Evolutionary conservation across 352 stramenopile genomes (phyloP).

Genomic region (Pythium apleroticum): DNA sequence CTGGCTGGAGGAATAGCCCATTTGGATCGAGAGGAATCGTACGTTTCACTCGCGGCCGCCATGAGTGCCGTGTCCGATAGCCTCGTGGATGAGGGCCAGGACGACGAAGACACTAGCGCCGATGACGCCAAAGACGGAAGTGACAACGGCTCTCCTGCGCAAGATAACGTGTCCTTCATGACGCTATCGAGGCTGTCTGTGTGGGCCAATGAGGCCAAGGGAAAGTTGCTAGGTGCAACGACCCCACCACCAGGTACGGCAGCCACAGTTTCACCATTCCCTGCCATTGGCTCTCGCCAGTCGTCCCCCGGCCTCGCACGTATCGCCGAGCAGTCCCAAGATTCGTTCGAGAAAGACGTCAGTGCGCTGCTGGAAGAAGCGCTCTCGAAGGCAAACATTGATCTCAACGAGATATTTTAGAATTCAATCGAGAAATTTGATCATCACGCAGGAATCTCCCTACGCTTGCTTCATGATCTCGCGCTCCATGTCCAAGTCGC

Average conservation of each 20-base stretch:
- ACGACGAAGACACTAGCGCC: slow-evolving; percentile 25
- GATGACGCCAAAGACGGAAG: slow-evolving; percentile 18
- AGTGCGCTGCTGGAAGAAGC: slow-evolving; percentile 43
- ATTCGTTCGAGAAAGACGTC: slow-evolving; percentile 47
- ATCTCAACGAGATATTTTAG: slow-evolving; percentile 29
- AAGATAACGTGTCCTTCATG: slow-evolving; percentile 67
- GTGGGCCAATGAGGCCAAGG: slow-evolving; percentile 59
- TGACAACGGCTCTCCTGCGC: slow-evolving; percentile 22
- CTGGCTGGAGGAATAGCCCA: slow-evolving; percentile 26
- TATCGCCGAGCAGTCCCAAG: slow-evolving; percentile 20
- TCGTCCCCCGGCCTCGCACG: slow-evolving; percentile 12
- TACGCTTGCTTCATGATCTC: slow-evolving; percentile 57
- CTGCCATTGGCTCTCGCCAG: neutral
- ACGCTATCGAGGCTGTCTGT: slow-evolving; percentile 53
- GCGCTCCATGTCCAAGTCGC: slow-evolving; percentile 77
- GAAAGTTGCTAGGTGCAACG: slow-evolving; percentile 32
- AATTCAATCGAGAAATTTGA: neutral
- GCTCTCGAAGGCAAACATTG: slow-evolving; percentile 56
- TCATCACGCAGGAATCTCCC: neutral
- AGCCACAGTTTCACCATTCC: neutral
- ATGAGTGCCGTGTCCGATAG: slow-evolving; percentile 34
- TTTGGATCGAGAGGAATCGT: slow-evolving; percentile 56
- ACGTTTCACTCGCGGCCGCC: slow-evolving; percentile 51
- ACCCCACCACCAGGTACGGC: neutral
- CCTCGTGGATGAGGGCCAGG: slow-evolving; percentile 31